Base-by-base conservation (phyloP, 1,284 basidiomycete genomes). In the Sanguinoderma infundibulare region DNA sequence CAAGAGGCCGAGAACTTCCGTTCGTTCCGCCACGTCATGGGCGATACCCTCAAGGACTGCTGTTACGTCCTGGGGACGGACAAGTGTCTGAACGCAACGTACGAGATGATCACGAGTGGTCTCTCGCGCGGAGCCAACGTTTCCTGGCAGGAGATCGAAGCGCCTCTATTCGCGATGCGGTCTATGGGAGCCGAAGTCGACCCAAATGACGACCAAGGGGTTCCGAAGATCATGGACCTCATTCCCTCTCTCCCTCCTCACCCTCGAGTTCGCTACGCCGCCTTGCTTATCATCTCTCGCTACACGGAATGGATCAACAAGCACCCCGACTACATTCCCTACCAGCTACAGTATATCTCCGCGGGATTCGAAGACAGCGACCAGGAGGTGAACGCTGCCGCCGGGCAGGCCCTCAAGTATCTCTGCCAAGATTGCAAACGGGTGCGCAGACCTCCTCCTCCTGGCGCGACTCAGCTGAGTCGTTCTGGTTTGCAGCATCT, bases 41-140 rank as follows among this genome's bases (percentile, higher is more conserved):
- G 98, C 55, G 97, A 99, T 75, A 99, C 98, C 5, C 85, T 99
- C 68, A 99, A 99, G 78, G 98, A 99, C 75, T 99, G 98, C 74
- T 99, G 98, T 77, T 87, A 92, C 66, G 96, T 99, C 38, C 85
- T 99, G 38, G 94, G 96, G 32, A 86, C 96, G 2, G 90, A 95
- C 51, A 83, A 85, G 4, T 99, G 98, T 72, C 83, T 99, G 44
- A 79, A 89, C 55, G 83, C 90, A 8, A 87, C 95, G 10, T 93
- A 95, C 74, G 87, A 92, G 57, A 83, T 95, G 73, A 91, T 98
- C 66, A 87, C 89, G 22, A 74, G 79, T 1, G 92, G 92, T 3
- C 81, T 98, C 61, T 78, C 86, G 6, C 81, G 80, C 32, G 80
- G 80, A 20, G 71, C 83, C 22, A 75, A 77, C 2, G 75, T 85